phyloP scores from a whole-genome alignment of 176 grass and related monocot genomes.

The Dendrocalamus sinicus region DNA sequence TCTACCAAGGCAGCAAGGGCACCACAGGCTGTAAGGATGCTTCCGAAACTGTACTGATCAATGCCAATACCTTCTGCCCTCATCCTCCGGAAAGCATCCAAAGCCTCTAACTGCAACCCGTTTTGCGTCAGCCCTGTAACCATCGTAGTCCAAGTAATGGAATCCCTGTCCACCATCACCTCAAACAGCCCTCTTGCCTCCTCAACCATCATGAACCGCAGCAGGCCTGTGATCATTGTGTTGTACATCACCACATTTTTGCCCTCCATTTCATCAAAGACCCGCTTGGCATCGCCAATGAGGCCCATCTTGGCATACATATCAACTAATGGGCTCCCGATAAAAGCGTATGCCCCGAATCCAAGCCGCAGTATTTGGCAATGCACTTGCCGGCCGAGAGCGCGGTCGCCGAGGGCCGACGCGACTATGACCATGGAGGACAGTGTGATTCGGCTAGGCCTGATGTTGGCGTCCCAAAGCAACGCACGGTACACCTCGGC shows the following conservation, averaged over 20 bases:
- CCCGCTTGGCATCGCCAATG: constrained; percentile 46
- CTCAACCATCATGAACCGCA: constrained; percentile 54
- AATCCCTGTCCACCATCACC: constrained; percentile 52
- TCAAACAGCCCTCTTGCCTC: constrained; percentile 46
- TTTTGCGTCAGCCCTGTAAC: constrained; percentile 67
- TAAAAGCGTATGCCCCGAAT: constrained; percentile 54
- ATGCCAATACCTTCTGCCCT: constrained; percentile 40
- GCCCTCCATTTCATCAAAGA: constrained; percentile 46
- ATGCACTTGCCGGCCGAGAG: constrained; percentile 60
- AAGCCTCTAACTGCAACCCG: constrained; percentile 48
- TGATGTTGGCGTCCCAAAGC: constrained; percentile 32
- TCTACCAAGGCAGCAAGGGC: constrained; percentile 51
- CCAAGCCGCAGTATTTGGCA: constrained; percentile 58
- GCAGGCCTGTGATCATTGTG: constrained; percentile 58
- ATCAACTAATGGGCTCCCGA: constrained; percentile 53
- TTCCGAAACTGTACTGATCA: constrained; percentile 76
- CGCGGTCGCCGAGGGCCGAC: constrained; percentile 12
- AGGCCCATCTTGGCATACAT: constrained; percentile 67
- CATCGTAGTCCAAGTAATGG: constrained; percentile 70
- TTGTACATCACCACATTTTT: constrained; percentile 66
- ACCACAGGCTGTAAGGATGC: constrained; percentile 59
- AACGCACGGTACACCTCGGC: constrained; percentile 30
- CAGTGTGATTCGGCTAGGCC: constrained; percentile 59
- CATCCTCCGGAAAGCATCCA: constrained; percentile 67
- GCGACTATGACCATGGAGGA: constrained; percentile 59